Percentiles rank a stretch among this genome's conserved stretches.
Conservation (phyloP, 805 yeast species). For the Candida sakaeoensis region DNA sequence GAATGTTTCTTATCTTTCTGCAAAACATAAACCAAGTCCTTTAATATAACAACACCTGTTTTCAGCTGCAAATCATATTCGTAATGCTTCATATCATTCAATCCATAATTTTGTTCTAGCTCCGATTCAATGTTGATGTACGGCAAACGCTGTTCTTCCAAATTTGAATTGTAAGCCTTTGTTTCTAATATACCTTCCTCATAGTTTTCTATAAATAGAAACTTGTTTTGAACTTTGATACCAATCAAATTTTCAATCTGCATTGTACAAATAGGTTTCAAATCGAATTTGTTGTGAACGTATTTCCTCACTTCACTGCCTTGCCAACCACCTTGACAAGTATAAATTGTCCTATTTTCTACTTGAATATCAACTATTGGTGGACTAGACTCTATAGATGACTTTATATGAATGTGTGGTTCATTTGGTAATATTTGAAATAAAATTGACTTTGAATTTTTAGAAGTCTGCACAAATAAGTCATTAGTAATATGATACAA, state of each 20-base stretch:
- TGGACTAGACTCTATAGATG: constrained; percentile 6
- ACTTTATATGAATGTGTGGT: constrained; percentile 4
- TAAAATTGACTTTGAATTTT: constrained; percentile 5
- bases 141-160: not conserved
- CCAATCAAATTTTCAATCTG: not conserved
- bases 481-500: constrained; percentile 6
- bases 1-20: too few relatives aligned
- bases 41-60: not conserved
- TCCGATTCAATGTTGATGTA: not conserved
- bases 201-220: not conserved
- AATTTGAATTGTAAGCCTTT: not conserved
- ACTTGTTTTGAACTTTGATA: not conserved
- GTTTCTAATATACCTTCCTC: not conserved
- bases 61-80: not conserved
- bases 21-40: not conserved
- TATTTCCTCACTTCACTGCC: constrained; percentile 10
- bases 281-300: not conserved
- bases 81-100: not conserved
- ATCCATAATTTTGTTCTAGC: not conserved
- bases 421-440: constrained; percentile 6
- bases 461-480: constrained; percentile 8
- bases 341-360: not conserved
- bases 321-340: constrained; percentile 11
- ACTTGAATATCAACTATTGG: constrained; percentile 9
- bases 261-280: not conserved